Base-by-base conservation (phyloP, 2,329 filamentous ascomycete species). In the Colletotrichum salicis region DNA sequence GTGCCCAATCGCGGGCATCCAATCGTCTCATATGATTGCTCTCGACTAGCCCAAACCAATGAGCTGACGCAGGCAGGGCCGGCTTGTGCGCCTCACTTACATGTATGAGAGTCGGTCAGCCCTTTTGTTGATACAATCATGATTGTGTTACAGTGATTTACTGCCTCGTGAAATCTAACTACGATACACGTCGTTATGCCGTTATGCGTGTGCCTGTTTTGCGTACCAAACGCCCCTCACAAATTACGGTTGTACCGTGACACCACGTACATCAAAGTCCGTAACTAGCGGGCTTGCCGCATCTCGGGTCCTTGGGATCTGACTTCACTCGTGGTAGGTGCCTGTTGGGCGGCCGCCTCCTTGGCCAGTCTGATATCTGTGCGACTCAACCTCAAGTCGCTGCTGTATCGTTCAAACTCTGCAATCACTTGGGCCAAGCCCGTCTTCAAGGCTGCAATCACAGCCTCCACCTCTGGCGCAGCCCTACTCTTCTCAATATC, bases 351-450 rank as follows among this genome's bases (percentile, higher is more conserved):
- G n/a, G 84, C 82, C 13, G 91, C 91, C 78, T 94, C 91, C 79
- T 88, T 92, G 5, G 94, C 95, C 68, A 92, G 83, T 76, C 92
- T 87, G 75, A 97, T 85, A 76, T 98, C 95, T 67, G 87, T 87
- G 73, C 88, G 85, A 51, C 86, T 91, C 74, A 98, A 82, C 57
- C 92, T 89, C 75, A 97, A 84, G 72, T 94, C 91, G 45, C 85
- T 83, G 74, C 92, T 87, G 80, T 95, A 98, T 69, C 90, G 89
- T 69, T 91, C 93, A 82, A 97, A 98, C 27, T 88, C 90, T 12
- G 83, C 79, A 45, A 98, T 76, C 5, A 98, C 84, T 67, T 90
- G 87, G 54, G 84, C 84, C 57, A 98, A 83, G 0, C 91, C 91
- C 4, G 83, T 84, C 78, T 89, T 92, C 75, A 98, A 79, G 19